Conservation (phyloP, 1,284 basidiomycete species). For the Caloboletus inedulis region DNA sequence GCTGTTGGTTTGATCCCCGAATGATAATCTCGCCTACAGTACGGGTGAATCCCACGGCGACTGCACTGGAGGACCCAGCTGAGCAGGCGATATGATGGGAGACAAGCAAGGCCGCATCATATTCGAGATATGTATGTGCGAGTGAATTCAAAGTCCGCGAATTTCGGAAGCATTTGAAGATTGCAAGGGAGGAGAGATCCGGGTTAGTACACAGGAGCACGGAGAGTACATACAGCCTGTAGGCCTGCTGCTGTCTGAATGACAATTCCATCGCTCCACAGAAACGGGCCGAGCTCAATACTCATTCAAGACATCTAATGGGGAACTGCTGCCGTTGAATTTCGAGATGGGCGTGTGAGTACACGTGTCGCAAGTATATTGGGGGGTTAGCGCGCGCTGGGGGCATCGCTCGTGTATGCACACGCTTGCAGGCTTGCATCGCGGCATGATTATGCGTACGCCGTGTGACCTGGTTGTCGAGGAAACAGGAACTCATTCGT, state of each 20-base stretch:
- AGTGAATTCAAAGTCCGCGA: constrained; percentile 27
- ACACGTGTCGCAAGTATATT: constrained; percentile 31
- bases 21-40: constrained; percentile 13
- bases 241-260: constrained; percentile 3
- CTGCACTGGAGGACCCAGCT: background rate
- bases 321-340: constrained; percentile 30
- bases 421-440: background rate
- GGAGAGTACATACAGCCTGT: constrained; percentile 4
- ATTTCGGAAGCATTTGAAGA: constrained; percentile 24
- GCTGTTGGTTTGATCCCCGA: constrained; percentile 13
- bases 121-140: background rate
- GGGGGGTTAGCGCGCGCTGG: constrained; percentile 32
- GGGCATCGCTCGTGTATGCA: constrained; percentile 5
- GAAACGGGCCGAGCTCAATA: constrained; percentile 13
- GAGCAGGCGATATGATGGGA: background rate
- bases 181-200: constrained; percentile 2
- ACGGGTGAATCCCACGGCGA: constrained; percentile 12
- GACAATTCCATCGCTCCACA: constrained; percentile 16
- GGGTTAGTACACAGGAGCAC: background rate
- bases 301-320: constrained; percentile 12
- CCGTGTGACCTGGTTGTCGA: background rate
- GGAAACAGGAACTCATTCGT: background rate
- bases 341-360: constrained; percentile 31
- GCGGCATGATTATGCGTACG: background rate
- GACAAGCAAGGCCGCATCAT: background rate